Conservation (phyloP, 2,329 filamentous ascomycete genomes). For the Gnomoniopsis sp. region DNA sequence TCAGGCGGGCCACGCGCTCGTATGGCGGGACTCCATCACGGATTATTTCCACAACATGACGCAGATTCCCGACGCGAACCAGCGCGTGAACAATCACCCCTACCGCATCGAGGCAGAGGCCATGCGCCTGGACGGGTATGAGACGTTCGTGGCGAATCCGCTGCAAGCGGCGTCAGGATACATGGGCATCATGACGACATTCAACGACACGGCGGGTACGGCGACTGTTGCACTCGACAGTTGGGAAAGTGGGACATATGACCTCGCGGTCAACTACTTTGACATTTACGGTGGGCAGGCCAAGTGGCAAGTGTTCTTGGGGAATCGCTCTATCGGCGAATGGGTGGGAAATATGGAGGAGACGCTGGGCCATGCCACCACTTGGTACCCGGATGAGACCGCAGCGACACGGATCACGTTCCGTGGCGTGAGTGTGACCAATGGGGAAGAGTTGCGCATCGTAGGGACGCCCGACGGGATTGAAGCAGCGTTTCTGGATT, state of each 20-base stretch:
- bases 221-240: conserved; percentile 40
- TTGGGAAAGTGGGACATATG: conserved; percentile 53
- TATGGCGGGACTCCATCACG: conserved; percentile 67
- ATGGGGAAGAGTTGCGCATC: conserved; percentile 52
- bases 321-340: conserved; percentile 46
- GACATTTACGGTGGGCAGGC: conserved; percentile 58
- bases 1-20: conserved; percentile 66
- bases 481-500: conserved; percentile 66
- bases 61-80: conserved; percentile 52
- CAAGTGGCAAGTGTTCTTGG: conserved; percentile 52
- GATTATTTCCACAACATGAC: conserved; percentile 62
- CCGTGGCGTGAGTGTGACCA: conserved; percentile 41
- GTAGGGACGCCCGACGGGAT: conserved; percentile 55
- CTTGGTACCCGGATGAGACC: conserved; percentile 56
- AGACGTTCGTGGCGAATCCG: conserved; percentile 48
- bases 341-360: conserved; percentile 62
- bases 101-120: conserved; percentile 67
- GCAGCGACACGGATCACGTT: conserved; percentile 63
- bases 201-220: conserved; percentile 48
- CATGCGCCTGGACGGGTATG: conserved; percentile 60
- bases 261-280: conserved; percentile 65
- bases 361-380: conserved; percentile 53
- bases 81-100: conserved; percentile 57
- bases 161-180: conserved; percentile 57
- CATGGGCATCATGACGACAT: conserved; percentile 51